Base-by-base conservation (phyloP, 352 stramenopile genomes). In the Globisporangium echinulatum region DNA sequence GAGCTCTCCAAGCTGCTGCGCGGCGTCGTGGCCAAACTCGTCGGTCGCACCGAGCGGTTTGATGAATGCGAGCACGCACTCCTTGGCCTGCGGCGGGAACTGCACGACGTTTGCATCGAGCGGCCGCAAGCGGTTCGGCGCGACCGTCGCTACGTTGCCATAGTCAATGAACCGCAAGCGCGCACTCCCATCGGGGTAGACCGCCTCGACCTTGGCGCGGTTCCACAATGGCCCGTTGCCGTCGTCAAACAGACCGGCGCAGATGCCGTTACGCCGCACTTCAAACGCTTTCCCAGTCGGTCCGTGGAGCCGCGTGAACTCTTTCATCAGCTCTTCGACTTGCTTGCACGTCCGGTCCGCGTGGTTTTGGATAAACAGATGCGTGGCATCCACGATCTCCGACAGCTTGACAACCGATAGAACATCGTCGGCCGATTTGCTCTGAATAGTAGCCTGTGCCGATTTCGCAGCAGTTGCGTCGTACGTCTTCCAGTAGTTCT, bases 121-220 rank as follows among this genome's bases (percentile, higher is more conserved):
- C 19, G 94, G 89, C 56, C 94, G 90, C 48, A 98, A 79, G 47
- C 88, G 79, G 61, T 77, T 92, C 25, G 84, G 67, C 4, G 87
- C 69, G 50, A 97, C 66, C 1, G 96, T 93, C 9, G 81, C 83
- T 15, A 90, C 75, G 68, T 98, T 98, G 61, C 96, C 96, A 63
- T 98, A 97, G 85, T 99, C 96, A 40, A 99, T 81, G 70, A 97
- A 98, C 13, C 94, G 81, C 54, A 98, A 85, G 50, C 82, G 85
- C 1, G 71, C 78, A 6, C 72, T 79, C 43, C 76, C 79, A 46
- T 92, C 76, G 3, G 71, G 55, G 58, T 88, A 63, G 47, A 92
- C 70, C 53, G 80, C 80, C 62, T 94, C 85, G 46, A 99, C 75
- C 57, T 96, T 96, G 13, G 85, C 95, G 58, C 96, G 90, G 79